These are phyloP conservation scores for Sonneratia caseolaris DNA, from an alignment of 345 rosid species.

Conservation along the genomic window DNA sequence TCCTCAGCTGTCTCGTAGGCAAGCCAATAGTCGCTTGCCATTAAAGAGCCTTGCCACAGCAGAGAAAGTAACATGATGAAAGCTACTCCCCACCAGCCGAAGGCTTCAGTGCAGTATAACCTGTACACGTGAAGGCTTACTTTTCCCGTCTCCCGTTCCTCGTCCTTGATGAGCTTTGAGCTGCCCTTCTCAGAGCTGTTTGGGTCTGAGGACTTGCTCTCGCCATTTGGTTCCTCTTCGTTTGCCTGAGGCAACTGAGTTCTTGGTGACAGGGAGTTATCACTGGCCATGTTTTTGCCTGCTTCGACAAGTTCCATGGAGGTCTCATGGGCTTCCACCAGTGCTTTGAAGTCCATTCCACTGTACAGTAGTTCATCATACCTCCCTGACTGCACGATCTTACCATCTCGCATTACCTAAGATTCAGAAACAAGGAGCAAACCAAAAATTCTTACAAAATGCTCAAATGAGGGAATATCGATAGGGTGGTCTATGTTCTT, in stretches of 20 bases:
- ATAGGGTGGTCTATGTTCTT: no score
- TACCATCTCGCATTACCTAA: conserved; percentile 91
- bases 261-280: conserved; percentile 36
- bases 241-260: conserved; percentile 26
- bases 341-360: conserved; percentile 64
- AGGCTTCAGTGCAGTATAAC: conserved; percentile 72
- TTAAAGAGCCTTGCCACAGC: conserved; percentile 61
- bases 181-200: conserved; percentile 37
- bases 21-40: conserved; percentile 93
- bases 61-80: conserved; percentile 48
- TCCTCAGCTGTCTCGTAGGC: conserved; percentile 74
- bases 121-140: conserved; percentile 66
- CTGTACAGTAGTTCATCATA: conserved; percentile 47
- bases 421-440: not conserved
- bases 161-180: conserved; percentile 77
- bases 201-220: conserved; percentile 30
- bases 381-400: conserved; percentile 76
- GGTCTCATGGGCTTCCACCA: conserved; percentile 46
- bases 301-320: conserved; percentile 43
- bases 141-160: conserved; percentile 75
- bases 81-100: conserved; percentile 82
- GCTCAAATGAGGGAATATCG: no score
- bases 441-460: no score
- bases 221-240: conserved; percentile 38
- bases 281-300: conserved; percentile 19